Conservation (phyloP, 2,329 filamentous ascomycete species). For the Cladophialophora carrionii region DNA sequence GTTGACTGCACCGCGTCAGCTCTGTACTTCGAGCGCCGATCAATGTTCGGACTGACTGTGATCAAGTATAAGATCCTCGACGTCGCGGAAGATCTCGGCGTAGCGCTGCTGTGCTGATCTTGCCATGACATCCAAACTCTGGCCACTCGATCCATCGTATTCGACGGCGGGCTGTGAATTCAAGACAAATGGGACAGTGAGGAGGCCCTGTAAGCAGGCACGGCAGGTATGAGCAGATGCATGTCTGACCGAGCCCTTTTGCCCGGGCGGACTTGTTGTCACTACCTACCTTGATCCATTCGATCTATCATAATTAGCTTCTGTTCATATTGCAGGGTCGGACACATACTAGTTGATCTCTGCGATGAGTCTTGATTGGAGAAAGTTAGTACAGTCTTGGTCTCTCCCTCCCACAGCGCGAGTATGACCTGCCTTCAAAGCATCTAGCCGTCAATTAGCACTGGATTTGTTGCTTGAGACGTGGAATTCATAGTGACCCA, state of each 20-base stretch:
- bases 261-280: not conserved
- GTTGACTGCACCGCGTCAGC: constrained; percentile 28
- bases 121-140: constrained; percentile 68
- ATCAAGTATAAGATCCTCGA: constrained; percentile 88
- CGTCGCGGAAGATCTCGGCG: constrained; percentile 91
- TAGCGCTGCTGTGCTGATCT: constrained; percentile 83
- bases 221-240: constrained; percentile 12
- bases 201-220: constrained; percentile 59
- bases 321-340: constrained; percentile 21
- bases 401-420: not conserved
- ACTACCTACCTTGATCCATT: constrained; percentile 83
- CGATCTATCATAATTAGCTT: constrained; percentile 56
- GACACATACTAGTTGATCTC: constrained; percentile 76
- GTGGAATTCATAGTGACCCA: constrained; percentile 49
- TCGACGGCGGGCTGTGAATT: constrained; percentile 92
- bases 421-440: constrained; percentile 59
- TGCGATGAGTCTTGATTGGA: constrained; percentile 76
- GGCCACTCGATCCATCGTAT: constrained; percentile 61
- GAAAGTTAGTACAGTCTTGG: constrained; percentile 26
- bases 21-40: not conserved
- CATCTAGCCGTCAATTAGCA: constrained; percentile 54
- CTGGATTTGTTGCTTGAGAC: constrained; percentile 12
- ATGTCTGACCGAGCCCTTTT: not conserved
- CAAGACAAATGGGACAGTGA: constrained; percentile 94
- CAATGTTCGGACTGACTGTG: constrained; percentile 65